These are phyloP conservation scores for Phaeolepiota aurea DNA, from an alignment of 768 basidiomycete species.

Conservation along the genomic window DNA sequence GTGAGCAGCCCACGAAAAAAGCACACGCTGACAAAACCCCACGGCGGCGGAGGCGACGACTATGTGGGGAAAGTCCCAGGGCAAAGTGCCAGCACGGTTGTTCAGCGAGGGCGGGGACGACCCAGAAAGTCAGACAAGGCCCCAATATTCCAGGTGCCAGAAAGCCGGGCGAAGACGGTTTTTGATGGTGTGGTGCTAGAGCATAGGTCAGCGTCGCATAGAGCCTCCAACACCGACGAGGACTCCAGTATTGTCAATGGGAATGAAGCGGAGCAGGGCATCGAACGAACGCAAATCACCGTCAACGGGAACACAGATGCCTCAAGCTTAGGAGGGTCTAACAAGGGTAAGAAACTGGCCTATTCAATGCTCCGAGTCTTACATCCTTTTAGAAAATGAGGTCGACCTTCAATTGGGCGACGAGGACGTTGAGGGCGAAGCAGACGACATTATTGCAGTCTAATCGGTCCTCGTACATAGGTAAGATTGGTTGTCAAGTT, in stretches of 20 bases:
- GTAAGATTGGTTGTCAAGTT: no score
- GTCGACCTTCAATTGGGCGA: background rate
- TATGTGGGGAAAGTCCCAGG: background rate
- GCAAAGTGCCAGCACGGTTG: background rate
- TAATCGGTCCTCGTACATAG: no score
- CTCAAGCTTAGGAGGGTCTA: background rate
- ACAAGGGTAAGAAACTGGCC: background rate
- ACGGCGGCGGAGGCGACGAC: background rate
- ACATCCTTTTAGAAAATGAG: background rate
- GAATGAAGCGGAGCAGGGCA: background rate
- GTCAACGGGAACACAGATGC: background rate
- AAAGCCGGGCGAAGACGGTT: background rate
- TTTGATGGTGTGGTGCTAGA: background rate
- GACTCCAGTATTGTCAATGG: background rate
- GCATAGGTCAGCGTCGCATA: background rate
- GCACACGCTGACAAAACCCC: background rate
- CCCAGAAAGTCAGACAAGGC: background rate
- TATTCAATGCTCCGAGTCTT: no score
- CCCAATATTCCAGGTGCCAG: background rate
- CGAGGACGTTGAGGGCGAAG: background rate
- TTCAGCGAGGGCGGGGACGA: background rate
- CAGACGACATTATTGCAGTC: no score
- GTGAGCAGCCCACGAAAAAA: background rate
- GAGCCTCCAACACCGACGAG: no score
- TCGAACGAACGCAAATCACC: background rate